Evolutionary conservation across 148 eudicot species (phyloP), one percentile per base, ranked within the genome.

Genomic region (Agrostemma githago): DNA sequence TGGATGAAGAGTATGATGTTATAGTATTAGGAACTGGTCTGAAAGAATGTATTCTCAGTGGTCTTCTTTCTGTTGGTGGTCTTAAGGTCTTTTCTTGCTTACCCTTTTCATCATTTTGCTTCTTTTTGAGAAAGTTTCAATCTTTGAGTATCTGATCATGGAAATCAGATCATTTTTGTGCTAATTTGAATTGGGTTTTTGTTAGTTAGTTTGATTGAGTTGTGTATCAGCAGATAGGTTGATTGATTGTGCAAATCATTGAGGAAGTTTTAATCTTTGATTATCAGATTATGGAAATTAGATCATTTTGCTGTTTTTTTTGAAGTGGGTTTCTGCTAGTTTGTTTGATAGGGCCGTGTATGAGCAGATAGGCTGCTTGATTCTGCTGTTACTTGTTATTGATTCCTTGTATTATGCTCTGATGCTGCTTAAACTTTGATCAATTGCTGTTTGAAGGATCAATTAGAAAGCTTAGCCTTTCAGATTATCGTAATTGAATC

Each of bases 1-100:
- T 84, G 87, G 87, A 84, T 84, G 87, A 84, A 82, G 89, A 86
- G 53, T 86, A 86, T 64, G 89, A 86, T 56, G 87, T 86, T 67
- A 78, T 86, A 65, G 89, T 86, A 26, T 73, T 86, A 2, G 89
- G 89, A 2, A 86, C 89, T 21, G 89, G 89, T 42, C 89, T 86
- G 76, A 86, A 86, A 68, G 89, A 86, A 80, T 86, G 89, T 74
- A 86, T 86, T 56, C 87, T 86, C 74, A 84, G 87, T 66, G 89
- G 89, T 74, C 84, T 86, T 39, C 87, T 86, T 76, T 86, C 89
- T 37, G 89, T 86, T 74, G 87, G 79, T 78, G 83, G 89, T 72
- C 89, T 86, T 53, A 86, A 86, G 89, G 89, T 86, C 59, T 56
- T 48, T 6, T 26, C 9, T 65, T 65, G 16, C 51, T 41, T 38